phyloP scores from a whole-genome alignment of 345 rosid species.

The Citrus maxima region DNA sequence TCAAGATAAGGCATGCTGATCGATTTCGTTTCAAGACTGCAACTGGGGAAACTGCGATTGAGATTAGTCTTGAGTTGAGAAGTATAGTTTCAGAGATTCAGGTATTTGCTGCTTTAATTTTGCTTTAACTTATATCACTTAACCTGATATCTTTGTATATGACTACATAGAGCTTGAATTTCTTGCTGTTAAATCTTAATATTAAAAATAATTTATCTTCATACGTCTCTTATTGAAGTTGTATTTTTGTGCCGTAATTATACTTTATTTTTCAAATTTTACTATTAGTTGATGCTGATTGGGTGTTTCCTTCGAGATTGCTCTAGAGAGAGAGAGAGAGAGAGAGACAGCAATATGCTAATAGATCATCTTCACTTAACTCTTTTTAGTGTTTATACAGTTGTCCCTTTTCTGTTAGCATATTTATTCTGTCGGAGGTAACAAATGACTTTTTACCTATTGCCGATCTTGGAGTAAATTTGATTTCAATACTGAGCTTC shows the following conservation, averaged over 20 bases:
- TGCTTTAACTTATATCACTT: background rate
- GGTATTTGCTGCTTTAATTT: conserved; percentile 15
- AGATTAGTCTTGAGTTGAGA: conserved; percentile 45
- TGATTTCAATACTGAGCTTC: background rate
- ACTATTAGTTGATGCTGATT: background rate
- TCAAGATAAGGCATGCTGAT: conserved; percentile 56
- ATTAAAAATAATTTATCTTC: background rate
- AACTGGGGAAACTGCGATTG: conserved; percentile 35
- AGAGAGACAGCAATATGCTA: background rate
- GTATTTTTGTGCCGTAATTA: background rate
- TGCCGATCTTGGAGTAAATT: background rate
- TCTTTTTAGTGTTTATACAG: background rate
- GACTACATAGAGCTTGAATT: background rate
- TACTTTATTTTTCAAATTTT: background rate
- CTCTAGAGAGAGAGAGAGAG: too few relatives aligned
- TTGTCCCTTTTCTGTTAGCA: background rate
- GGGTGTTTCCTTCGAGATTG: background rate
- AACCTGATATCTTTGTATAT: background rate
- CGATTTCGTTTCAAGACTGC: conserved; percentile 45
- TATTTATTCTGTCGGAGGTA: too few relatives aligned
- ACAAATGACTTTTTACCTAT: background rate
- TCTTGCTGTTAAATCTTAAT: background rate
- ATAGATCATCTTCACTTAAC: background rate
- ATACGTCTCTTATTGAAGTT: background rate
- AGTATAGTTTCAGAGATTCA: conserved; percentile 36